phyloP scores from a whole-genome alignment of 2,329 filamentous ascomycete species.

The Rutstroemia sp. region DNA sequence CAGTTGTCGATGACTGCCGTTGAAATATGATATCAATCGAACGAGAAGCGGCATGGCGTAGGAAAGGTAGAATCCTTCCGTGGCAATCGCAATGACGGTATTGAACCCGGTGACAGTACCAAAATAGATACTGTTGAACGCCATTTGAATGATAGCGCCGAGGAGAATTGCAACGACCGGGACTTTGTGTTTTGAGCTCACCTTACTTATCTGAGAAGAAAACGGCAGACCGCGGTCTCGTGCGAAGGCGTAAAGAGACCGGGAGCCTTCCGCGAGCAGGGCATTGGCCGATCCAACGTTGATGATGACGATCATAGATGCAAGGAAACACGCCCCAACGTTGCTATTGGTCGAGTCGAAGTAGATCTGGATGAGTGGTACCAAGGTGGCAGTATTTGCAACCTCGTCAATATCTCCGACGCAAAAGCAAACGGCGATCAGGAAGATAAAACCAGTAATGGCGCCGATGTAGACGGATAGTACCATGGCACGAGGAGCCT shows the following conservation, averaged over 20 bases:
- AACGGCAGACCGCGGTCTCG: conserved; percentile 47
- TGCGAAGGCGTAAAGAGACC: conserved; percentile 38
- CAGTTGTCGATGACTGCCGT: conserved; percentile 32
- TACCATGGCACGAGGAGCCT: conserved; percentile 43
- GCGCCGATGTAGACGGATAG: conserved; percentile 41
- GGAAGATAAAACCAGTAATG: conserved; percentile 39
- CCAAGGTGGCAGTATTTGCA: conserved; percentile 36
- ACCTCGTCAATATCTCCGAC: conserved; percentile 40
- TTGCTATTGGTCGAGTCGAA: conserved; percentile 36
- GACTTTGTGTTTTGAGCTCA: conserved; percentile 38
- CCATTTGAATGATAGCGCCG: conserved; percentile 41
- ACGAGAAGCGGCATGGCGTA: conserved; percentile 48
- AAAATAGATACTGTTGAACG: conserved; percentile 47
- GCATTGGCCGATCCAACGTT: conserved; percentile 34
- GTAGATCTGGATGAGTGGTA: conserved; percentile 45
- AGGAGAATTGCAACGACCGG: conserved; percentile 43
- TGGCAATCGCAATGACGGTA: conserved; percentile 49
- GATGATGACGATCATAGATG: conserved; percentile 36
- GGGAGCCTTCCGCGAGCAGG: conserved; percentile 31
- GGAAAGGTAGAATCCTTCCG: conserved; percentile 50
- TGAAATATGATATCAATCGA: conserved; percentile 40
- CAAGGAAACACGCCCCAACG: conserved; percentile 40
- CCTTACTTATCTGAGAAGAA: conserved; percentile 37
- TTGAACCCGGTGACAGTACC: conserved; percentile 47
- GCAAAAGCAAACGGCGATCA: conserved; percentile 43